A percentile compares a stretch with the other conserved stretches of the same genome.
Evolutionary conservation across 2,329 filamentous ascomycete genomes (phyloP).

Genomic region (Colletotrichum tamarilloi): DNA sequence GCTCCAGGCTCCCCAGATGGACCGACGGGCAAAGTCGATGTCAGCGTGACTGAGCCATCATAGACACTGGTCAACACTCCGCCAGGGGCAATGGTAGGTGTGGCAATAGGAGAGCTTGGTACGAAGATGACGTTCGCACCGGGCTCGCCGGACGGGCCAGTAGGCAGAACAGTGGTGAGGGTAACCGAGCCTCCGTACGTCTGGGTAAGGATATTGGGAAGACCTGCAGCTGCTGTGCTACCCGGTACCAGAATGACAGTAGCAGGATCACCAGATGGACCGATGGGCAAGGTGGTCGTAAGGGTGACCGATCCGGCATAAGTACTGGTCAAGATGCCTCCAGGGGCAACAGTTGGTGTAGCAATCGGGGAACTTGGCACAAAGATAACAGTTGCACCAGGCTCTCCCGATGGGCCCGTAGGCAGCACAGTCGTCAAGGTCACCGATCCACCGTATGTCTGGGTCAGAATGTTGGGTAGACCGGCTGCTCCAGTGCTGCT

Average conservation of each 20-base stretch:
- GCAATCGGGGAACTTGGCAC: not conserved
- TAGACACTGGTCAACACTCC: not conserved
- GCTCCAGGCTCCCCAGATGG: not conserved
- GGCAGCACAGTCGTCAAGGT: not conserved
- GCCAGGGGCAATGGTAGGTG: not conserved
- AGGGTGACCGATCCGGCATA: conserved; percentile 4
- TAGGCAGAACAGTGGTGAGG: not conserved
- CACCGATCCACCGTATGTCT: conserved; percentile 1
- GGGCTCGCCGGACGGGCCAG: not conserved
- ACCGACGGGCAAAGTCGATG: not conserved
- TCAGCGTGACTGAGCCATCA: conserved; percentile 6
- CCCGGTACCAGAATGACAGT: not conserved
- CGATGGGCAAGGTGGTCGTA: not conserved
- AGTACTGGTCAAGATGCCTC: not conserved
- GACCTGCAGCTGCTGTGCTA: not conserved
- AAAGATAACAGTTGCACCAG: not conserved
- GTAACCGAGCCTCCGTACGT: conserved; percentile 2
- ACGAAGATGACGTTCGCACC: not conserved
- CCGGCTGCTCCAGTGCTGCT: not conserved
- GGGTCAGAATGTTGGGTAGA: not conserved
- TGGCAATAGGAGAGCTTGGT: not conserved
- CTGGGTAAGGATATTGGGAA: not conserved
- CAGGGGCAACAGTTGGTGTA: not conserved
- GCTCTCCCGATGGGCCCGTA: not conserved
- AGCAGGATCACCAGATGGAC: not conserved